Evolutionary conservation across 208 protist genomes (phyloP).

Genomic region (Tritrichomonas musculus): DNA sequence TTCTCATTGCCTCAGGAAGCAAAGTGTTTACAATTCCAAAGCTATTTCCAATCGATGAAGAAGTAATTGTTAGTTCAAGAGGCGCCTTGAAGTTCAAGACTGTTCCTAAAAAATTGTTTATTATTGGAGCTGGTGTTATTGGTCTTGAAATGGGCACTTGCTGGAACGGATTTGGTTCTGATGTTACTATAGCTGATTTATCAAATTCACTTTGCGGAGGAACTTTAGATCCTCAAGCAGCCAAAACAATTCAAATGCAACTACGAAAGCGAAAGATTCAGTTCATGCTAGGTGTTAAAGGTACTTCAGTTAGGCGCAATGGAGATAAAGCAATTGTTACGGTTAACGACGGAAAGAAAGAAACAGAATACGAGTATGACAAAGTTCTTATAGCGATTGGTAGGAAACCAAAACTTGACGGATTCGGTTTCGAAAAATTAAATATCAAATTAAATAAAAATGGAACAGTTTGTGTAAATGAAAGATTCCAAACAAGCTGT

Average conservation of each 20-base stretch:
- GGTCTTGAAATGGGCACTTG: conserved; percentile 80
- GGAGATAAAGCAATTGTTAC: conserved; percentile 64
- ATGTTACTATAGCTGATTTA: conserved; percentile 94
- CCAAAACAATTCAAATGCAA: conserved; percentile 52
- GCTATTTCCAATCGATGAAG: conserved; percentile 79
- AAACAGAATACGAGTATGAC: conserved; percentile 68
- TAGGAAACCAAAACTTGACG: conserved; percentile 78
- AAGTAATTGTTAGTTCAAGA: conserved; percentile 89
- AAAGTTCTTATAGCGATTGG: conserved; percentile 88
- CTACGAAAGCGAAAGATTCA: conserved; percentile 33
- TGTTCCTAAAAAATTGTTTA: conserved; percentile 90
- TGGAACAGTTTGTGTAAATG: conserved; percentile 60
- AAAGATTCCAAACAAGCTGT: conserved; percentile 83
- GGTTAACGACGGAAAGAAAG: conserved; percentile 71
- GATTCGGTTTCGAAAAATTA: conserved; percentile 75
- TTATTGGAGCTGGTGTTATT: conserved; percentile 98
- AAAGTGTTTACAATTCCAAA: conserved; percentile 72
- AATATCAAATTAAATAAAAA: conserved; percentile 70
- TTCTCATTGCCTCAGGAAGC: conserved; percentile 95
- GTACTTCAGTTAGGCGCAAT: conserved; percentile 54
- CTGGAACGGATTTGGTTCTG: conserved; percentile 84
- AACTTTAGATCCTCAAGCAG: conserved; percentile 49
- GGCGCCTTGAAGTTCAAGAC: conserved; percentile 80
- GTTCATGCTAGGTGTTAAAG: conserved; percentile 30
- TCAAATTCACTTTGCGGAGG: conserved; percentile 57